These are phyloP conservation scores for Eremothecium gossypii DNA, from an alignment of 1,139 yeast genomes.

Conservation along the genomic window DNA sequence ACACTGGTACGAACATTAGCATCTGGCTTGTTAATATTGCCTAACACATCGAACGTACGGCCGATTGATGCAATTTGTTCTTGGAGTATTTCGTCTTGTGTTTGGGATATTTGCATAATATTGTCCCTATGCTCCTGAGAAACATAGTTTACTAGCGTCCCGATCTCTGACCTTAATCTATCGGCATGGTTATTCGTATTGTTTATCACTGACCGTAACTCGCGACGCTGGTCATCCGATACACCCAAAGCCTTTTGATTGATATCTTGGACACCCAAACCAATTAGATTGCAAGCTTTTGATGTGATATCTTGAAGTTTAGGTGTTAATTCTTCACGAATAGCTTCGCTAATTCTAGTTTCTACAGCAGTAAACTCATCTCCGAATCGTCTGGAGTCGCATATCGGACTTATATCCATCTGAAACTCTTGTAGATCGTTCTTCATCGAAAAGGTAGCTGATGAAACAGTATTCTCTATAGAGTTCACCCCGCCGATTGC, in stretches of 20 bases:
- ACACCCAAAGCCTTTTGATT: no score
- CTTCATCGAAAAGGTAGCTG: neutral
- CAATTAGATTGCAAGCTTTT: no score
- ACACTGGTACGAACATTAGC: neutral
- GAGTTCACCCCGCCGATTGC: neutral
- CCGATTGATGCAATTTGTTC: slow-evolving; percentile 3
- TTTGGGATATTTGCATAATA: slow-evolving; percentile 10
- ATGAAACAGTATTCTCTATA: neutral
- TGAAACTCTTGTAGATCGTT: neutral
- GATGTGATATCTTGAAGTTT: no score
- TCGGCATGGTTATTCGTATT: neutral
- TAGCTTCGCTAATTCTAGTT: neutral
- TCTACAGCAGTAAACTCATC: neutral
- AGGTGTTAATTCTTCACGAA: neutral
- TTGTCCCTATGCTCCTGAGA: slow-evolving; percentile 9
- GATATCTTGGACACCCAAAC: no score
- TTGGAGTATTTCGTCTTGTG: slow-evolving; percentile 11
- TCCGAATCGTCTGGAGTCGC: neutral
- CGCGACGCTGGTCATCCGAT: neutral
- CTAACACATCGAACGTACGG: neutral
- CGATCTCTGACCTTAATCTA: neutral
- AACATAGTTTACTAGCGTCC: slow-evolving; percentile 1
- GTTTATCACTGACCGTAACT: neutral
- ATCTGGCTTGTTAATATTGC: neutral
- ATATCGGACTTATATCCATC: neutral